phyloP scores from a whole-genome alignment of 225 moss, liverwort and hornwort species.

The Straminergon stramineum region DNA sequence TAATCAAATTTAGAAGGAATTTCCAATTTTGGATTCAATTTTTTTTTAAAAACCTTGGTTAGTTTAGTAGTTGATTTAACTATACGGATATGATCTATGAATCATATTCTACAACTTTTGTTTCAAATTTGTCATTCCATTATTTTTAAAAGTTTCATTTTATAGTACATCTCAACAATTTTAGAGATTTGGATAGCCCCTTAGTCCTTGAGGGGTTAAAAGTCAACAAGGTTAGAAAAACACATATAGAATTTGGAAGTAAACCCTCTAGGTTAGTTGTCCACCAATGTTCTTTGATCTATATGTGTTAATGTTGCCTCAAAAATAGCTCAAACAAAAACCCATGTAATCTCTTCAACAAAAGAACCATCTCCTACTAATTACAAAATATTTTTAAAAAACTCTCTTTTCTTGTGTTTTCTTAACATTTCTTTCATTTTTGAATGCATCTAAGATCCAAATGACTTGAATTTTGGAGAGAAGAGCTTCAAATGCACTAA shows the following conservation, averaged over 20 bases:
- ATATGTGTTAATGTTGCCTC: background rate
- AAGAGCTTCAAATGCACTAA: background rate
- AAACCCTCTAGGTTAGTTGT: background rate
- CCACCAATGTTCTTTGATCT: too few species aligned
- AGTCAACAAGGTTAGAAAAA: background rate
- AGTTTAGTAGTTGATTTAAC: accelerated
- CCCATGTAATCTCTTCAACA: background rate
- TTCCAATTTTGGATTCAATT: background rate
- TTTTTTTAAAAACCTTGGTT: background rate
- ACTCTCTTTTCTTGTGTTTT: background rate
- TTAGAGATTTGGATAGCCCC: background rate
- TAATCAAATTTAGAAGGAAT: background rate
- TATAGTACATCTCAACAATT: background rate
- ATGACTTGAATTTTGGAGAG: background rate
- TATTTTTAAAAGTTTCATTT: background rate
- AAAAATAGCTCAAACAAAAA: background rate
- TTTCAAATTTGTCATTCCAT: background rate
- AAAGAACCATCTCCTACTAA: too few species aligned
- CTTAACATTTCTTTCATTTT: background rate
- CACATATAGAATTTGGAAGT: too few species aligned
- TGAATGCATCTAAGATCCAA: background rate
- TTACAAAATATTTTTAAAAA: background rate
- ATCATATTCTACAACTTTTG: background rate
- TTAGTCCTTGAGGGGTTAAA: background rate
- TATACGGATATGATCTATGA: background rate